These are phyloP conservation scores for Cyamopsis tetragonoloba DNA, from an alignment of 306 rosid species.

Conservation along the genomic window DNA sequence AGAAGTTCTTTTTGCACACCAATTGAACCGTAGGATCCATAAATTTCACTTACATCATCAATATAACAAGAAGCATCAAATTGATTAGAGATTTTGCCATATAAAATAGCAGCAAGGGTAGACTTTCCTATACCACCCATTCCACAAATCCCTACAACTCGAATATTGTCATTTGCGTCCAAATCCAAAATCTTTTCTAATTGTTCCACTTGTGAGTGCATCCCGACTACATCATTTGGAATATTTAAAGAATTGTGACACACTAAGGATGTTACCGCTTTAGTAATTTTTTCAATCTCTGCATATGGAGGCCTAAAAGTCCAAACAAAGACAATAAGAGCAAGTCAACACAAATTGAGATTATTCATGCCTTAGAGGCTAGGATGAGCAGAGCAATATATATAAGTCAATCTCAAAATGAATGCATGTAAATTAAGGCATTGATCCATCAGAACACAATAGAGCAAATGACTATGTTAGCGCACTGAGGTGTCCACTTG, in stretches of 20 bases:
- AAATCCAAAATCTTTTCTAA: constrained; percentile 4
- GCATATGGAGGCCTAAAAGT: background rate
- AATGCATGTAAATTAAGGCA: too few relatives aligned
- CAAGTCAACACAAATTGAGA: background rate
- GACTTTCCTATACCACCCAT: constrained; percentile 35
- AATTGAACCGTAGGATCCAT: background rate
- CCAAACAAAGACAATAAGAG: background rate
- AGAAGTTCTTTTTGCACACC: background rate
- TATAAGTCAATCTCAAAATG: background rate
- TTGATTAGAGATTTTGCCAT: background rate
- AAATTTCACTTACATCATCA: background rate
- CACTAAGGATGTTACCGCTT: background rate
- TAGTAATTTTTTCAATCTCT: background rate
- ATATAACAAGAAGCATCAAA: background rate
- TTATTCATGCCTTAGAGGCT: too few relatives aligned
- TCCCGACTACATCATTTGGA: constrained; percentile 24
- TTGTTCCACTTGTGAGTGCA: background rate
- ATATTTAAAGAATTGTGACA: background rate
- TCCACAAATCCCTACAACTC: constrained; percentile 14
- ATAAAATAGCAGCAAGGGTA: background rate
- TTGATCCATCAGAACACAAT: too few relatives aligned
- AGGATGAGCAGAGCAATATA: background rate
- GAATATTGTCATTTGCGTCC: background rate
- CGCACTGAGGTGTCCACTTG: too few relatives aligned
- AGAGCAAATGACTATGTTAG: too few relatives aligned